Base-by-base conservation (phyloP, 768 basidiomycete genomes). In the Cystofilobasidium macerans region DNA sequence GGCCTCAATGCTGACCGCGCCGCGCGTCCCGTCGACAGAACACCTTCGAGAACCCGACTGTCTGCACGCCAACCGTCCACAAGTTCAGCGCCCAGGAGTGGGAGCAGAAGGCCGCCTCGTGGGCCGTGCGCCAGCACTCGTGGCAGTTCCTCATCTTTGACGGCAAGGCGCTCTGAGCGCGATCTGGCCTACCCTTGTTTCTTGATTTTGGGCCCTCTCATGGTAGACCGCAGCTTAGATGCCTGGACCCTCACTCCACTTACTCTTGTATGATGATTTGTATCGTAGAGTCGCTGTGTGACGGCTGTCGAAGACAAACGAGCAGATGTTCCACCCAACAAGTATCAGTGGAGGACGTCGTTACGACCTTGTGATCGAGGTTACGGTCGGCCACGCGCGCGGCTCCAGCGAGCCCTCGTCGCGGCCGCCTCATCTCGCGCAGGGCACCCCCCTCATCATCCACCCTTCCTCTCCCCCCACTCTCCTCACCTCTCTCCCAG, bases 71-170 rank as follows among this genome's bases (percentile, higher is more conserved):
- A 20, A 57, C 30, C 12, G 28, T 57, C 5, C 7, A 6, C 32
- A 57, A 57, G 36, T 20, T 57, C 12, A 20, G 28, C 9, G 54
- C 32, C n/a, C 16, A 26, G 16, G 54, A 57, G 22, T 57, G 54
- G 54, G 28, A 6, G 28, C 3, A 57, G 54, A 2, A 57, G 36
- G 54, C 8, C 22, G 4, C 45, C 22, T 6, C 45, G n/a, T 57
- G 54, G 54, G 54, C 36, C 54, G 54, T 57, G 28, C 3, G 16
- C 28, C 16, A 8, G 28, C 54, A 57, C 54, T 57, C 54, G 30
- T 57, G 54, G 54, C 16, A 12, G 32, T 57, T 57, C 54, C 6
- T 57, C 36, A 57, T 57, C n/a, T 6, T 57, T 20, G 54, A 57
- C 22, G 54, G 54, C 45, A 47, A 47, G 45, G 22, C 45, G 11